Evolutionary conservation across 768 basidiomycete species (phyloP).

Genomic region (Boletus fagicola): DNA sequence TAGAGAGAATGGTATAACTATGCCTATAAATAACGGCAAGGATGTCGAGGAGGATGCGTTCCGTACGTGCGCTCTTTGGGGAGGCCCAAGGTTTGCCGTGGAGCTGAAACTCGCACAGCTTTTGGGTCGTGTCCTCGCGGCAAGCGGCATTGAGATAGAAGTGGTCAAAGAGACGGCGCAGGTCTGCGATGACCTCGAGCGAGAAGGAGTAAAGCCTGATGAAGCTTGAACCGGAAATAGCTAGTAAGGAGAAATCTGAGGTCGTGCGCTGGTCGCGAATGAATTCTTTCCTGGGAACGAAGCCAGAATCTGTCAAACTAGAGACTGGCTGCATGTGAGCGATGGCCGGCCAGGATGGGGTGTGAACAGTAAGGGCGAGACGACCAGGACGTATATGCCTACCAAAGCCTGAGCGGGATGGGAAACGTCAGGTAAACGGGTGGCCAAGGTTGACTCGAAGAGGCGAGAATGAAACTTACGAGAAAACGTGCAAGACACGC

Average conservation of each 20-base stretch:
- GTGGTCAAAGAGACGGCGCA: conserved; percentile 56
- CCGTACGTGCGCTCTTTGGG: conserved; percentile 61
- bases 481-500: conserved; percentile 36
- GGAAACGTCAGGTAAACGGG: conserved; percentile 40
- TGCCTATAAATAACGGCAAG: conserved; percentile 59
- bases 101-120: conserved; percentile 64
- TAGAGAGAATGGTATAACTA: conserved; percentile 63
- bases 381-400: conserved; percentile 27
- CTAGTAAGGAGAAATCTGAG: conserved; percentile 66
- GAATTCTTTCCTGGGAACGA: conserved; percentile 73
- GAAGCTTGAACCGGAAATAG: conserved; percentile 61
- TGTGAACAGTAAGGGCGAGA: conserved; percentile 21
- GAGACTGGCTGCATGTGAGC: conserved; percentile 33
- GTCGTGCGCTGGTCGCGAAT: conserved; percentile 52
- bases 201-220: conserved; percentile 73
- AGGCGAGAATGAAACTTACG: conserved; percentile 26
- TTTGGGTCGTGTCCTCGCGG: conserved; percentile 55
- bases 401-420: conserved; percentile 29
- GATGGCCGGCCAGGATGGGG: conserved; percentile 26
- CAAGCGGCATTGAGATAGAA: conserved; percentile 42
- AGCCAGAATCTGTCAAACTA: conserved; percentile 43
- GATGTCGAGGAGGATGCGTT: conserved; percentile 69
- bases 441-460: conserved; percentile 30
- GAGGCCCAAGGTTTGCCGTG: conserved; percentile 73
- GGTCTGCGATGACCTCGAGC: conserved; percentile 45